These are phyloP conservation scores for Pulveroboletus sp. DNA, from an alignment of 768 basidiomycete species.

Conservation along the genomic window DNA sequence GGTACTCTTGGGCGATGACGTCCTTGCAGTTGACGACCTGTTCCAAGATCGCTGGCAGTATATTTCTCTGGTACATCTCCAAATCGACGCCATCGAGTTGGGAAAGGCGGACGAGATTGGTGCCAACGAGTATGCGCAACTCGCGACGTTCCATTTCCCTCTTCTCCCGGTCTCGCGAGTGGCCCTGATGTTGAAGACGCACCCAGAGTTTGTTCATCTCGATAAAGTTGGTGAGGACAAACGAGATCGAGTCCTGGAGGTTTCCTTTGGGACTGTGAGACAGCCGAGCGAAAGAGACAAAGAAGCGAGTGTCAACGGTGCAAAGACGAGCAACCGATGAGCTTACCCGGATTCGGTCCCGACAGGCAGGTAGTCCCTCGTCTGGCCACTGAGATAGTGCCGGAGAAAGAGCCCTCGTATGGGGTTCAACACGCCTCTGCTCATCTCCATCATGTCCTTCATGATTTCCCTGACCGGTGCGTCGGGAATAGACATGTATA, in stretches of 20 bases:
- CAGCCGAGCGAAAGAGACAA: neutral
- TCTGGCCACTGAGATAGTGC: slow-evolving; percentile 96
- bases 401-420: slow-evolving; percentile 92
- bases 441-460: slow-evolving; percentile 99
- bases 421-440: slow-evolving; percentile 94
- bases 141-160: slow-evolving; percentile 95
- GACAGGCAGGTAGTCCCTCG: slow-evolving; percentile 91
- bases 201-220: slow-evolving; percentile 99
- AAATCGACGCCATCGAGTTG: slow-evolving; percentile 97
- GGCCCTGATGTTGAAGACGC: slow-evolving; percentile 94
- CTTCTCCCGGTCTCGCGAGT: slow-evolving; percentile 95
- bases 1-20: slow-evolving; percentile 96
- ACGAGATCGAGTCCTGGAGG: slow-evolving; percentile 90
- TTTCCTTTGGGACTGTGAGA: slow-evolving; percentile 71
- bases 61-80: slow-evolving; percentile 79
- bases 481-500: slow-evolving; percentile 98
- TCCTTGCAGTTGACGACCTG: slow-evolving; percentile 99
- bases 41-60: slow-evolving; percentile 90
- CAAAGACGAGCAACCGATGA: neutral
- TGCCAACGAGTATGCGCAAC: slow-evolving; percentile 92
- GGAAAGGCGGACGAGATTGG: slow-evolving; percentile 91
- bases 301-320: neutral
- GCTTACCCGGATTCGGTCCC: slow-evolving; percentile 76
- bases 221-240: slow-evolving; percentile 97
- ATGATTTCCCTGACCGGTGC: slow-evolving; percentile 99